These are phyloP conservation scores for Alternaria brassicae DNA, from an alignment of 2,329 filamentous ascomycete species.

Conservation along the genomic window DNA sequence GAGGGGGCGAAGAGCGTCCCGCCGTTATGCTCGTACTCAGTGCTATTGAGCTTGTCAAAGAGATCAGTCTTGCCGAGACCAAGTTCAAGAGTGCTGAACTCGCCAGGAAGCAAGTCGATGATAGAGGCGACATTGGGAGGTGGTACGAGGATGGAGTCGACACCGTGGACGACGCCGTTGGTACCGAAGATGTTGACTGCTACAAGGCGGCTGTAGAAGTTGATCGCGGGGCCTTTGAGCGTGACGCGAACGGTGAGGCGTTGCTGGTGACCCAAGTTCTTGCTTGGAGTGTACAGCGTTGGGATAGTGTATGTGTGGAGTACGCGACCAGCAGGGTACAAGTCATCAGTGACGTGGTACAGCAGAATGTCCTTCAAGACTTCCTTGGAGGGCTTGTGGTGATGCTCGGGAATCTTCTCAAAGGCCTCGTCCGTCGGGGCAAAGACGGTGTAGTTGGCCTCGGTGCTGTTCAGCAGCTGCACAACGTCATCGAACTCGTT, in stretches of 20 bases:
- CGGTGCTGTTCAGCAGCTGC: slow-evolving; percentile 74
- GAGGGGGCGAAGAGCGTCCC: slow-evolving; percentile 82
- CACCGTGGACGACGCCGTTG: slow-evolving; percentile 82
- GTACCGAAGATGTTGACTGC: slow-evolving; percentile 73
- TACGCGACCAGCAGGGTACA: slow-evolving; percentile 71
- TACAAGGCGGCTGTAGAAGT: slow-evolving; percentile 77
- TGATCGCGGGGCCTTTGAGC: slow-evolving; percentile 70
- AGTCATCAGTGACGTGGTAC: slow-evolving; percentile 76
- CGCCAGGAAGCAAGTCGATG: slow-evolving; percentile 68
- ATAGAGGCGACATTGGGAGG: slow-evolving; percentile 71
- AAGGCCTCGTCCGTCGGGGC: slow-evolving; percentile 81
- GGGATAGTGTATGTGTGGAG: slow-evolving; percentile 76
- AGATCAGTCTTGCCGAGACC: slow-evolving; percentile 79
- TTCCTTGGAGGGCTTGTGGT: slow-evolving; percentile 71
- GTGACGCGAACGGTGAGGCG: slow-evolving; percentile 73
- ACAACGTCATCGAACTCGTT: slow-evolving; percentile 76
- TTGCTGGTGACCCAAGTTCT: slow-evolving; percentile 62
- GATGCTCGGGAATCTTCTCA: slow-evolving; percentile 65
- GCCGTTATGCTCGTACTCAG: slow-evolving; percentile 60
- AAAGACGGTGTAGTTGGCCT: slow-evolving; percentile 79
- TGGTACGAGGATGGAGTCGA: slow-evolving; percentile 78
- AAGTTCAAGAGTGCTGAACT: slow-evolving; percentile 80
- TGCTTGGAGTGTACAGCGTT: slow-evolving; percentile 68
- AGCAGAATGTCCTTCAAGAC: slow-evolving; percentile 70
- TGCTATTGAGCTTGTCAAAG: slow-evolving; percentile 63